Evolutionary conservation across 202 grass and related monocot species (phyloP), one percentile per base, ranked within the genome.

Genomic region (Dendrocalamus latiflorus): DNA sequence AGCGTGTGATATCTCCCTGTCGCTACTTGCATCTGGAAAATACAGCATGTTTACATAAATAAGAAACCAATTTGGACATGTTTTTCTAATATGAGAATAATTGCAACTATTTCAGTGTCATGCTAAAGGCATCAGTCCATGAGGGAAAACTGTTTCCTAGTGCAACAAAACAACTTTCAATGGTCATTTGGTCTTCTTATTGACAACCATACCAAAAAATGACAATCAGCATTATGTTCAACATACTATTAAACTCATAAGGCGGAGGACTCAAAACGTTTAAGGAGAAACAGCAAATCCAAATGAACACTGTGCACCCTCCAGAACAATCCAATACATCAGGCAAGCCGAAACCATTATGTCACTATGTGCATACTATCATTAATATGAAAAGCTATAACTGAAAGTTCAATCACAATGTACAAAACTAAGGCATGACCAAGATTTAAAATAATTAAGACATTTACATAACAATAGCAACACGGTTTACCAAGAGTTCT

Each of bases 1-100:
- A 99, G 83, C 18, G 96, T 95, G 85, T 99, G 96, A 84, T 99
- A 99, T 81, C 91, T 95, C 82, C 96, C 96, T 86, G 96, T 94
- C 68, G 91, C 80, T 86, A 99, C 87, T 83, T 99, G 96, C 93
- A 99, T 99, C 96, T 99, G 93, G 79, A 93, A 86, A 87, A 88
- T 58, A 81, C 21, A 87, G 45, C 30, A 78, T 33, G 83, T 72
- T 90, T 63, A 75, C 62, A 75, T 41, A 71, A 61, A 86, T 86
- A 80, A 90, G 75, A 79, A 79, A 77, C 49, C 53, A 80, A 68
- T 64, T 79, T 83, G 60, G 45, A 65, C 50, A 76, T 47, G 48
- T 43, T 75, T 44, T 83, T 41, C 33, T 44, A 47, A 62, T 74
- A 79, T 76, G 6, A 74, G 21, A 61, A 83, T 54, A 55, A 25